phyloP scores from a whole-genome alignment of 1,284 basidiomycete species.

The Apiotrichum veenhuisii region DNA sequence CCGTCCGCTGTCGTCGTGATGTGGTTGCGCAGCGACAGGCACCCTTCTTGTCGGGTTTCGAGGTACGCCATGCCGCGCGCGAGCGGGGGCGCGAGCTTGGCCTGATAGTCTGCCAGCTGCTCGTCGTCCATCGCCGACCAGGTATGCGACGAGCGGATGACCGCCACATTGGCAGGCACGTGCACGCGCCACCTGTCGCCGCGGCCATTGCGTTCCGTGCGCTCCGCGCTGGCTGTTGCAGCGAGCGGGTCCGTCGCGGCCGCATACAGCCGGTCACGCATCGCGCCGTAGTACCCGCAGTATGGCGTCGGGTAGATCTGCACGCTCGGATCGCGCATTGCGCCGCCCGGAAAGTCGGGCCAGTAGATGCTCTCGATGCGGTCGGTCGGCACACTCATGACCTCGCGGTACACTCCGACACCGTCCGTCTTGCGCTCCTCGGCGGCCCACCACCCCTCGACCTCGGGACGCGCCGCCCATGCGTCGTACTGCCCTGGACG shows the following conservation, averaged over 20 bases:
- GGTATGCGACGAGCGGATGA: conserved; percentile 14
- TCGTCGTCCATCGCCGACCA: conserved; percentile 12
- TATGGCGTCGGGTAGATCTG: conserved; percentile 16
- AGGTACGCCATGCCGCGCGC: conserved; percentile 12
- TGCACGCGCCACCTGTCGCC: conserved; percentile 1
- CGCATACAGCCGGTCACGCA: conserved; percentile 11
- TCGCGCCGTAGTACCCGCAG: conserved; percentile 18
- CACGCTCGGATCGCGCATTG: conserved; percentile 1
- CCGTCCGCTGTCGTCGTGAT: neutral
- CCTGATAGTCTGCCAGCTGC: conserved; percentile 10
- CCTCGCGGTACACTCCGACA: conserved; percentile 9
- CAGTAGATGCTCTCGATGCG: conserved; percentile 16
- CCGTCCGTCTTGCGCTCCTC: neutral
- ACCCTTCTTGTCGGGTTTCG: conserved; percentile 2
- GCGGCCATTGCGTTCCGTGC: neutral
- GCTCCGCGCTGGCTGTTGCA: neutral
- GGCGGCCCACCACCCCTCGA: conserved; percentile 6
- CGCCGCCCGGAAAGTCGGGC: conserved; percentile 12
- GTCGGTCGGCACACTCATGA: conserved; percentile 4
- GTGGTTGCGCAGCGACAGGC: conserved; percentile 3
- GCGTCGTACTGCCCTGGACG: neutral
- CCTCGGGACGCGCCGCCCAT: neutral
- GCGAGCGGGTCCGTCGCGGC: conserved; percentile 2
- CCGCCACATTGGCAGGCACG: conserved; percentile 4
- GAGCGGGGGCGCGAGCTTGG: conserved; percentile 8